Evolutionary conservation across 352 stramenopile species (phyloP), one percentile per base, ranked within the genome.

Genomic region (Phytophthora cactorum): DNA sequence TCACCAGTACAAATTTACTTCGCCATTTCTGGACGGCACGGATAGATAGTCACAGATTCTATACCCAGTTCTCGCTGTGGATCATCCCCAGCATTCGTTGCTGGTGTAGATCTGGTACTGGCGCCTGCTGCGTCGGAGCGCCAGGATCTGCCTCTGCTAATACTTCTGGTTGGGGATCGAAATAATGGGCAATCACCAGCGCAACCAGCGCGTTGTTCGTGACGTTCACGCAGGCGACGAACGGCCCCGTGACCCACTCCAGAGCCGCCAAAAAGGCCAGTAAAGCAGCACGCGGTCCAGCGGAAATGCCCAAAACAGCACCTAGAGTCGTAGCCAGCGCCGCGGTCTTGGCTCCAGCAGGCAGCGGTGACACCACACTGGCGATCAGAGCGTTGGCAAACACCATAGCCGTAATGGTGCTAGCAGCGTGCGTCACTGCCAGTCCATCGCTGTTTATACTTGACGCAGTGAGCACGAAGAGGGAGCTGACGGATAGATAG

Each of bases 191-290:
- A 38, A 92, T 56, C 36, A 92, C 69, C 28, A 84, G 59, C 34
- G 76, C 64, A 29, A 92, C 62, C 41, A 92, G 55, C 25, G 75
- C 72, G 55, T 79, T 74, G 55, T 78, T 82, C 29, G 79, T 82
- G 57, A 86, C 72, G 63, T 88, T 90, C 46, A 87, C 63, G 25
- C 63, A 76, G 0, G 78, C 72, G 45, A 88, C 68, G n/a, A 89
- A 70, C 10, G 81, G 84, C 11, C 86, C 76, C 39, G 76, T 81
- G 32, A 92, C 58, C 75, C 78, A 89, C 52, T 89, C 80, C 61
- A 92, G 72, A 2, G 70, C 71, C 9, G 64, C 64, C 22, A 89
- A 60, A 39, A 81, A 85, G 9, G 64, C 57, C 14, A 89, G 15
- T 59, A 91, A 74, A 11, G 62, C 57, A 39, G 61, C 57, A 34